These are phyloP conservation scores for Austroboletus eburneus DNA, from an alignment of 768 basidiomycete genomes.

Conservation along the genomic window DNA sequence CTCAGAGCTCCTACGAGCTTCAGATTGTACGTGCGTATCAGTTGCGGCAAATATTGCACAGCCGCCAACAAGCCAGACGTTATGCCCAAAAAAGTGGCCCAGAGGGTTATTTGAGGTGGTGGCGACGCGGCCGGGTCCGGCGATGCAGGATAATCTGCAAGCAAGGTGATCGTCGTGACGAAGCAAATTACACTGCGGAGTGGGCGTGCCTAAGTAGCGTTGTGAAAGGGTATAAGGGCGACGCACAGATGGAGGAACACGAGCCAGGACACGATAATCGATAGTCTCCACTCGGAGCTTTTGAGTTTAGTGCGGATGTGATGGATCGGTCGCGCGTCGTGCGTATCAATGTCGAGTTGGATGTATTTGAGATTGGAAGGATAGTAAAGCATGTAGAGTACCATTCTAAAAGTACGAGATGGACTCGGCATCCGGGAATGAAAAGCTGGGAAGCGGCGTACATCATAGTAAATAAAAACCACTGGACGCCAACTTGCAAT, in stretches of 20 bases:
- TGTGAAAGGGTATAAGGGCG: background rate
- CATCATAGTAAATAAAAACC: conserved; percentile 83
- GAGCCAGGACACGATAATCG: conserved; percentile 69
- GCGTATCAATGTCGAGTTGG: conserved; percentile 37
- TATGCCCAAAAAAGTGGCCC: conserved; percentile 88
- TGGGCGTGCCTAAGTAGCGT: background rate
- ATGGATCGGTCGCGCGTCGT: conserved; percentile 39
- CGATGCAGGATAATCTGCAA: conserved; percentile 40
- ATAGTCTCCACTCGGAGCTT: conserved; percentile 74
- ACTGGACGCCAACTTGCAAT: conserved; percentile 76
- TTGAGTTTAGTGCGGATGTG: conserved; percentile 46
- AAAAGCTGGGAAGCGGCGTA: conserved; percentile 37
- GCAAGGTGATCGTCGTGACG: conserved; percentile 60
- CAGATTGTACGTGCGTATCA: conserved; percentile 69
- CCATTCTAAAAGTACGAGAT: conserved; percentile 48
- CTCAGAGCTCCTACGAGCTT: conserved; percentile 90
- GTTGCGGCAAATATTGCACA: conserved; percentile 86
- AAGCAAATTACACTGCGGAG: conserved; percentile 38
- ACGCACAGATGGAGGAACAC: conserved; percentile 72
- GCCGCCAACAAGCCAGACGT: conserved; percentile 73
- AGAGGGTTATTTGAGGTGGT: conserved; percentile 42
- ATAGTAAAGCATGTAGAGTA: conserved; percentile 91
- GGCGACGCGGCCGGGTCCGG: conserved; percentile 34
- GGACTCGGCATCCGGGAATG: background rate
- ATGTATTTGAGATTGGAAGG: conserved; percentile 78